These are phyloP conservation scores for Chrysoporthe austroafricana DNA, from an alignment of 2,329 filamentous ascomycete genomes.

Conservation along the genomic window DNA sequence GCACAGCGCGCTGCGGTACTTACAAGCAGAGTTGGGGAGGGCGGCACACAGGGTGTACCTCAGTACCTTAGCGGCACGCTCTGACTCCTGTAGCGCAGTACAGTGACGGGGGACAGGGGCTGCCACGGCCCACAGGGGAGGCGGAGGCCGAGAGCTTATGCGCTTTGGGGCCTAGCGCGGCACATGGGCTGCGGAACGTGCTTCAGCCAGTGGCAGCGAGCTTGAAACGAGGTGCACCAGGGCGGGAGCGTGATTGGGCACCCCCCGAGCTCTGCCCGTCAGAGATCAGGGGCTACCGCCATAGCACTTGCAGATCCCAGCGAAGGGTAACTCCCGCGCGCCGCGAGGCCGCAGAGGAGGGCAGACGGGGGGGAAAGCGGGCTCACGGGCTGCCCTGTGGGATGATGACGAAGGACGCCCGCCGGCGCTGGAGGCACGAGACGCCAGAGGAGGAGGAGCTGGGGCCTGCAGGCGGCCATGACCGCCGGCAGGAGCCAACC, in stretches of 20 bases:
- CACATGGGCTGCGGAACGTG: constrained; percentile 1
- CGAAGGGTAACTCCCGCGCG: background rate
- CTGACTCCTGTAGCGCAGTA: background rate
- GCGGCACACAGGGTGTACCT: background rate
- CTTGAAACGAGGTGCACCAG: constrained; percentile 5
- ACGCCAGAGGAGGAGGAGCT: background rate
- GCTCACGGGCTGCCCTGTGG: no score
- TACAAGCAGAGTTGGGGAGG: no score
- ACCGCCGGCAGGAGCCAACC: background rate
- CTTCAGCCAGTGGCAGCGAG: constrained; percentile 9
- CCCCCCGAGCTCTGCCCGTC: background rate
- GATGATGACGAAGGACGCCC: no score
- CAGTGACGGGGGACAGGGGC: constrained; percentile 4
- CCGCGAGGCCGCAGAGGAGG: background rate
- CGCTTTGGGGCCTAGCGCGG: constrained; percentile 4
- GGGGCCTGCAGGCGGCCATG: background rate
- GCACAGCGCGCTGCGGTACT: background rate
- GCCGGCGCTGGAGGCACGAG: background rate
- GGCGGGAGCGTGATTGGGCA: background rate
- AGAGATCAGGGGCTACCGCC: background rate
- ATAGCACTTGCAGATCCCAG: background rate
- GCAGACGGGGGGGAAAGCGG: background rate
- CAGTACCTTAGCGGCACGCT: background rate
- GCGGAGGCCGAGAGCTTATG: background rate
- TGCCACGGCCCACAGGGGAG: background rate